phyloP scores from a whole-genome alignment of 768 basidiomycete genomes.

The Calocybe cyanea region DNA sequence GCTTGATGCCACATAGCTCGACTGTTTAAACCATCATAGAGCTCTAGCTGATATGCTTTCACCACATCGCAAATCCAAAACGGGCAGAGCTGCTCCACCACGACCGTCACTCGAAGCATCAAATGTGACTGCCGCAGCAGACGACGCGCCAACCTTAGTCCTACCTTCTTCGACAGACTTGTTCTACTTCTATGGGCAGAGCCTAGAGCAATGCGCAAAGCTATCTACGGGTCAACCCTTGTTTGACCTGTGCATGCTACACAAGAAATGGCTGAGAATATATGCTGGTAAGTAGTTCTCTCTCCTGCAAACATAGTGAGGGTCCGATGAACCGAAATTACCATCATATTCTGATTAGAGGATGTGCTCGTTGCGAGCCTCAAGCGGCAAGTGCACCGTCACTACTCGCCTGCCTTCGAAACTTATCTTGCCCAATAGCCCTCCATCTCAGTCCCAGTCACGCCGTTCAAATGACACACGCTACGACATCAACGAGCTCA shows the following conservation, averaged over 20 bases:
- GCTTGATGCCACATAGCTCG: neutral
- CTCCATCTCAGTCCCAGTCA: constrained; percentile 34
- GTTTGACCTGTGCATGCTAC: constrained; percentile 74
- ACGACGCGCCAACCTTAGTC: constrained; percentile 56
- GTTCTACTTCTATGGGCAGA: constrained; percentile 97
- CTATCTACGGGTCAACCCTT: constrained; percentile 82
- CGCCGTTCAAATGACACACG: constrained; percentile 79
- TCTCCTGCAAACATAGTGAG: neutral
- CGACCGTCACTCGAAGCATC: constrained; percentile 67
- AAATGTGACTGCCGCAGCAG: constrained; percentile 37
- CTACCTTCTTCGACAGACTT: constrained; percentile 93
- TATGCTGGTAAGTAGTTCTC: constrained; percentile 69
- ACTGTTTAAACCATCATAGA: constrained; percentile 34
- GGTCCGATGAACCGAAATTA: too few species aligned
- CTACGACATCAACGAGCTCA: constrained; percentile 71
- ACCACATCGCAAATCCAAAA: constrained; percentile 58
- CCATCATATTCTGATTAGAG: constrained; percentile 53
- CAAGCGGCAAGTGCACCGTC: constrained; percentile 51
- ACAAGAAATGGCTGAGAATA: constrained; percentile 91
- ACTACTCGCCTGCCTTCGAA: constrained; percentile 8
- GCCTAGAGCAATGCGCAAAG: constrained; percentile 90
- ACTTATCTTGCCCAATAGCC: constrained; percentile 20
- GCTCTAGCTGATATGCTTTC: constrained; percentile 89
- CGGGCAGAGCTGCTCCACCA: constrained; percentile 34
- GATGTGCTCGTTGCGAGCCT: constrained; percentile 76